These are phyloP conservation scores for Articulospora tetracladia DNA, from an alignment of 495 filamentous ascomycete genomes.

Conservation along the genomic window DNA sequence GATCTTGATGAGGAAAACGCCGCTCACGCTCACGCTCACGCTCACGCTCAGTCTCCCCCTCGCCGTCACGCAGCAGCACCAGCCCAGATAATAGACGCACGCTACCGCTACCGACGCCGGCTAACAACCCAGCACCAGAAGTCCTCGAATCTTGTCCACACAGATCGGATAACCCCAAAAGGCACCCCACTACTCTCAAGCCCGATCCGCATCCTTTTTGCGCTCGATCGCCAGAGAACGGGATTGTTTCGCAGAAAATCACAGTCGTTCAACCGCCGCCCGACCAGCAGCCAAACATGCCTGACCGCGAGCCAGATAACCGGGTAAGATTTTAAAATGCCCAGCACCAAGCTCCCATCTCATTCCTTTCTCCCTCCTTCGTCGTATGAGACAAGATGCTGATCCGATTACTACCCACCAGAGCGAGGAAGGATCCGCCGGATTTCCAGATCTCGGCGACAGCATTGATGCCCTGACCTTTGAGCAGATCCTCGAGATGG, in stretches of 20 bases:
- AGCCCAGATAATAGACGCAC: background rate
- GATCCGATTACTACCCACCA: background rate
- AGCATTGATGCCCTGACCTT: constrained; percentile 78
- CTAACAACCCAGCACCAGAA: background rate
- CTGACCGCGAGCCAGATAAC: constrained; percentile 23
- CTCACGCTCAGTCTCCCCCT: too few species aligned
- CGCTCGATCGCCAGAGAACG: background rate
- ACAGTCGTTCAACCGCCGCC: background rate
- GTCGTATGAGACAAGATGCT: too few species aligned
- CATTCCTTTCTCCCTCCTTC: background rate
- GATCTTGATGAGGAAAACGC: background rate
- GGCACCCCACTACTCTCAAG: background rate
- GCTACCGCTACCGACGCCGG: background rate
- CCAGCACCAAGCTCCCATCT: background rate
- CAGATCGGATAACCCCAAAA: background rate
- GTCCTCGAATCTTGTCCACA: background rate
- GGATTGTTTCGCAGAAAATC: background rate
- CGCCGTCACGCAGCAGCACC: too few species aligned
- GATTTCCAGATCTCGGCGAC: constrained; percentile 51
- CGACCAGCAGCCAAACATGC: background rate
- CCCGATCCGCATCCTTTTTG: background rate
- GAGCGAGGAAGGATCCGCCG: constrained; percentile 25
- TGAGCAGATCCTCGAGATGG: constrained; percentile 72
- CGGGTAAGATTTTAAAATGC: constrained; percentile 11
- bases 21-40: too few species aligned